Evolutionary conservation across 495 filamentous ascomycete species (phyloP).

Genomic region (Penicillium atrosanguineum): DNA sequence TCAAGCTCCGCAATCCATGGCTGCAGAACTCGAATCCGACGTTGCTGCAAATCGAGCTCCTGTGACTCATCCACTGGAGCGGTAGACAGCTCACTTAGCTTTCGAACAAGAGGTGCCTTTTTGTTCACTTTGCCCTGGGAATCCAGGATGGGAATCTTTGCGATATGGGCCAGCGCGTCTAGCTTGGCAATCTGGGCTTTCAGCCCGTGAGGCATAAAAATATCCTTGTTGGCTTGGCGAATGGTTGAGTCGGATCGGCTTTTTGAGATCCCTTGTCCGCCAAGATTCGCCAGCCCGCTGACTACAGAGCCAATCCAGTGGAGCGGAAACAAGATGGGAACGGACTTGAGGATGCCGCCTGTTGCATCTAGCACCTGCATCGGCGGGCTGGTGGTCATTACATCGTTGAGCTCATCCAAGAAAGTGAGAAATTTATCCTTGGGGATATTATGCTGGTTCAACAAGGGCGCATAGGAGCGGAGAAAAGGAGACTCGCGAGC

Average conservation of each 20-base stretch:
- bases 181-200: conserved; percentile 24
- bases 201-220: conserved; percentile 27
- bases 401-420: conserved; percentile 32
- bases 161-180: conserved; percentile 27
- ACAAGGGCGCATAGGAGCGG: conserved; percentile 27
- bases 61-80: background rate
- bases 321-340: conserved; percentile 32
- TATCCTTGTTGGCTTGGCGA: conserved; percentile 25
- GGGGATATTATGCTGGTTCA: conserved; percentile 22
- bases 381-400: conserved; percentile 27
- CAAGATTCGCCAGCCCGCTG: conserved; percentile 23
- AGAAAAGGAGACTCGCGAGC: conserved; percentile 24
- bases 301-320: conserved; percentile 26
- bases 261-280: conserved; percentile 26
- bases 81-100: conserved; percentile 8
- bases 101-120: conserved; percentile 14
- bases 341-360: conserved; percentile 27
- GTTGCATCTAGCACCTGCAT: conserved; percentile 35
- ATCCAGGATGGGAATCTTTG: conserved; percentile 26
- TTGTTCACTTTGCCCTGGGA: conserved; percentile 22
- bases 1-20: conserved; percentile 31
- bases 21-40: conserved; percentile 11
- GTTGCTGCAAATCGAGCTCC: conserved; percentile 20
- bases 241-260: conserved; percentile 26
- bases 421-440: conserved; percentile 26